Conservation (phyloP, 305 asterid species). For the Fraxinus baroniana region DNA sequence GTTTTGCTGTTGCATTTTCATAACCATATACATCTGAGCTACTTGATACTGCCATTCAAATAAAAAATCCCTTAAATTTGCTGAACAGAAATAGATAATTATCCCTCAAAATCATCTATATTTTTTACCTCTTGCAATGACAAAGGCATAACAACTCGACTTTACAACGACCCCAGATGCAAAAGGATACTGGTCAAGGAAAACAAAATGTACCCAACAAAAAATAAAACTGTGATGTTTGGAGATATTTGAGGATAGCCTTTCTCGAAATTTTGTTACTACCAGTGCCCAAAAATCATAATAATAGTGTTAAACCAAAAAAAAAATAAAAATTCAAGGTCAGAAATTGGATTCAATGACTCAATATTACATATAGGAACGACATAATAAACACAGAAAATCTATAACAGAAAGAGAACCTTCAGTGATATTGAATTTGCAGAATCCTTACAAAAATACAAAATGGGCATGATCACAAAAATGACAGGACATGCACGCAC, state of each 20-base stretch:
- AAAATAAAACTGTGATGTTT: background rate
- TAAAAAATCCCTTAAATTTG: background rate
- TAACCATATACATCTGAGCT: constrained; percentile 84
- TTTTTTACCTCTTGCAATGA: constrained; percentile 70
- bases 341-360: background rate
- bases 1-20: constrained; percentile 92
- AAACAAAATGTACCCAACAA: constrained; percentile 18
- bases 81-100: background rate
- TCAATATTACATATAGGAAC: background rate
- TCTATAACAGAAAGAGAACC: background rate
- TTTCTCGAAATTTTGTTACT: background rate
- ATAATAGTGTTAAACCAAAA: background rate
- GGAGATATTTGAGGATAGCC: background rate
- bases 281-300: background rate
- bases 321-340: background rate
- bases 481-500: background rate
- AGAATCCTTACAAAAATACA: background rate
- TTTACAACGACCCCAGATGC: constrained; percentile 34
- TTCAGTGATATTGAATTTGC: background rate
- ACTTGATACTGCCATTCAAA: constrained; percentile 66
- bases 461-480: background rate
- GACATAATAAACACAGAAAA: background rate
- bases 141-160: constrained; percentile 89
- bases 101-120: background rate
- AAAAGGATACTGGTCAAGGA: constrained; percentile 49